Evolutionary conservation across 345 rosid species (phyloP), one percentile per base, ranked within the genome.

Genomic region (Hibiscus mutabilis): DNA sequence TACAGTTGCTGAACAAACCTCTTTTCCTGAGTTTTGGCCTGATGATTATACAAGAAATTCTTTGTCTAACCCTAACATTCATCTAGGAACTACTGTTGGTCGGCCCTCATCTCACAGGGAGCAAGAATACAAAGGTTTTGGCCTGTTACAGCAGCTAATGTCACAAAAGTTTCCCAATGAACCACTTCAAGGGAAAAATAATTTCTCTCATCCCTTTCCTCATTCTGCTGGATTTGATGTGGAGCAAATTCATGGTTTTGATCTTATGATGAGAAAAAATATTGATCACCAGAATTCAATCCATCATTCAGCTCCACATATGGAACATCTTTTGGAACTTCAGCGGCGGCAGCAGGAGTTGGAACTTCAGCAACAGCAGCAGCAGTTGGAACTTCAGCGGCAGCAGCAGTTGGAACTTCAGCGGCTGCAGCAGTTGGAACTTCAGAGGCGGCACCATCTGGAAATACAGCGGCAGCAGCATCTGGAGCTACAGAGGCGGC

Each of bases 141-240:
- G 77, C 25, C 37, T 63, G 61, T 81, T 76, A 62, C 83, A 84
- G 77, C 86, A 74, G 18, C 63, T 78, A 44, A 69, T 77, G 75
- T 75, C 73, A 57, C 77, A 78, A 69, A 84, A 84, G 40, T 68
- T 76, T 72, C 77, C 58, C 55, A 80, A 83, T 13, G 84, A 81
- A 40, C 79, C 73, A 51, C 71, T 69, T 63, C 83, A 70, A 58
- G 81, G 76, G 67, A 82, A 62, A 27, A 83, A 74, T 66, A 25
- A 31, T 33, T 22, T 78, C 25, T 77, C 79, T 37, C 57, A 75
- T 35, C 52, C 74, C 14, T 69, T 76, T 59, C 53, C 79, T 13
- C 79, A 62, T 68, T n/a, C 63, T 15, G 71, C 59, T 40, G 89
- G 76, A 53, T 46, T 70, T n/a, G 77, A 75, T 15, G 22, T 64